A percentile compares a stretch with the other conserved stretches of the same genome.
phyloP scores from a whole-genome alignment of 345 rosid species.

The Erodium maritimum region DNA sequence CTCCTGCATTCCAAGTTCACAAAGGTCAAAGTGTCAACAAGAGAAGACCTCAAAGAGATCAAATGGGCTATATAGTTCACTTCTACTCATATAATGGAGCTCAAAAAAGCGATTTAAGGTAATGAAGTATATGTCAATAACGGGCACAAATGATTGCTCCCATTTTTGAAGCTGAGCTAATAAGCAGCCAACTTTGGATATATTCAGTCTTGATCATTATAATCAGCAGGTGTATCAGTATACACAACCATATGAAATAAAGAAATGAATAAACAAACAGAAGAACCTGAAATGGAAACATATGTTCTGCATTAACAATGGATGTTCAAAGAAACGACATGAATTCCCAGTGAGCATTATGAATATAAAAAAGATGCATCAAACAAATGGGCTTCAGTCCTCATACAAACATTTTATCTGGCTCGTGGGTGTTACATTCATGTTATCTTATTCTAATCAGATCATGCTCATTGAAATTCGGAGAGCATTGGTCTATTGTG shows the following conservation, averaged over 20 bases:
- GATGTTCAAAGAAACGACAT: background rate
- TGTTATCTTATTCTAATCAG: background rate
- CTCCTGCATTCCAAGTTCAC: background rate
- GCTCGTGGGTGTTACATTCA: no score
- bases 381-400: background rate
- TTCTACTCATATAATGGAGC: background rate
- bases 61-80: background rate
- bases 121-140: no score
- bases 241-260: no score
- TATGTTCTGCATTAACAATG: background rate
- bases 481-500: no score
- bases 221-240: background rate
- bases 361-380: no score
- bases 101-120: background rate
- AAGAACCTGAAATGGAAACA: no score
- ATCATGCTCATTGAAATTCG: background rate
- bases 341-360: no score
- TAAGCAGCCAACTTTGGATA: background rate
- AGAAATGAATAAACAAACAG: no score
- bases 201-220: background rate
- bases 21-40: background rate
- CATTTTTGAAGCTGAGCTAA: background rate
- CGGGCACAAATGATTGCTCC: background rate
- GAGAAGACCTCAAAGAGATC: background rate
- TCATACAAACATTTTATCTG: background rate